A percentile compares a stretch with the other conserved stretches of the same genome.
phyloP scores from a whole-genome alignment of 495 filamentous ascomycete species.

The Parathielavia appendiculata region DNA sequence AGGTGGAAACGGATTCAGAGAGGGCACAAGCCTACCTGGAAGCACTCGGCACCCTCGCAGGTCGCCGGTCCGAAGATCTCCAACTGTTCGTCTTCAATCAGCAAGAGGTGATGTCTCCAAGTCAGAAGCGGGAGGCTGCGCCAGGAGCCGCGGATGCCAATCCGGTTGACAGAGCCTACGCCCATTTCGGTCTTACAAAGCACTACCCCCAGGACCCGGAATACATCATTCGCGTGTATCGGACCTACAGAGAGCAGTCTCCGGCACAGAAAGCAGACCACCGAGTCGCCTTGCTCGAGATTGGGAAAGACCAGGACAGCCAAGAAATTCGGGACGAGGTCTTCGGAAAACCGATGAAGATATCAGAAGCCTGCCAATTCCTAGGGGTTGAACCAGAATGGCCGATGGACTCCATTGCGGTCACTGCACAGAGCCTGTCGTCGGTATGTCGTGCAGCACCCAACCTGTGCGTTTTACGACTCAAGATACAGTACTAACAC shows the following conservation, averaged over 20 bases:
- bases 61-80: conserved; percentile 18
- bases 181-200: conserved; percentile 20
- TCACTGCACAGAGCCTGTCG: conserved; percentile 12
- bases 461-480: too few species aligned
- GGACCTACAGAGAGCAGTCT: conserved; percentile 19
- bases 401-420: conserved; percentile 24
- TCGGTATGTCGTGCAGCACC: conserved; percentile 8
- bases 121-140: neutral
- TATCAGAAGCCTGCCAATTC: conserved; percentile 21
- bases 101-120: conserved; percentile 9
- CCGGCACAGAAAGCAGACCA: conserved; percentile 23
- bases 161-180: conserved; percentile 19
- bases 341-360: conserved; percentile 13
- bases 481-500: neutral
- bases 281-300: conserved; percentile 23
- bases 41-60: conserved; percentile 23
- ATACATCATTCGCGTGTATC: conserved; percentile 25
- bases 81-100: conserved; percentile 26
- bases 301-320: conserved; percentile 22
- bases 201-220: neutral
- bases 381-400: conserved; percentile 13
- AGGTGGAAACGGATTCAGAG: conserved; percentile 20
- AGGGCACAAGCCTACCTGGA: conserved; percentile 16
- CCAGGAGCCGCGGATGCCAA: neutral
- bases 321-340: conserved; percentile 19